Base-by-base conservation (phyloP, 345 rosid genomes). In the Psidium friedrichsthalianum region DNA sequence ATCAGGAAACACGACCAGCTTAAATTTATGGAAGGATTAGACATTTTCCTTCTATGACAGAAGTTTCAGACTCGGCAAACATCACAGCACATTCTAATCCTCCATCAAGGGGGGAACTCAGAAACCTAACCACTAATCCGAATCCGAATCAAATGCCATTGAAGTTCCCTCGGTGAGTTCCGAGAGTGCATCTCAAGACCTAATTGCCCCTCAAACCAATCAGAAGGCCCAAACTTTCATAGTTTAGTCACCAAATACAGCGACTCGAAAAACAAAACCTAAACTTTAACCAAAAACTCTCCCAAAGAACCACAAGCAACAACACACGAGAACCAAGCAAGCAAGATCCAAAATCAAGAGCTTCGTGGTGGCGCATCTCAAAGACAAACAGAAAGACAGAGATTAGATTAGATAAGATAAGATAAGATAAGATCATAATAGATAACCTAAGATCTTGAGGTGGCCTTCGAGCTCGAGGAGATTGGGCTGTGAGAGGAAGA, bases 381-480 rank as follows among this genome's bases (percentile, higher is more conserved):
- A 82, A 82, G 24, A 55, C 16, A 6, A 6, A 25, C 56, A 32
- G 25, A 51, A 52, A 13, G 40, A 52, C 13, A 82, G 40, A 82
- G 40, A 61, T 51, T 51, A 12, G 40, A 61, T 27, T 27, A 36
- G 36, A 36, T 36, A 36, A 36, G 36, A 36, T 36, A 36, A 29
- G 40, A 61, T 27, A 12, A 82, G 83, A 82, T 51, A 6, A 81
- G 20, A 44, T n/a, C 36, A 27, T 8, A 80, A n/a, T 32, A 4
- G 22, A 20, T 36, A 89, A 8, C 84, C 84, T 64, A 98, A 96
- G 93, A 96, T 94, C 96, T 96, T 95, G 90, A 96, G 93, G 85
- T 97, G 98, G 82, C 98, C 98, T 86, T 93, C 93, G 61, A 96
- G 98, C 86, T 95, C 97, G 44, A 95, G 99, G 85, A 96, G 95